A percentile compares a stretch with the other conserved stretches of the same genome.
phyloP scores from a whole-genome alignment of 768 basidiomycete species.

The Tricholoma hemisulphureum region DNA sequence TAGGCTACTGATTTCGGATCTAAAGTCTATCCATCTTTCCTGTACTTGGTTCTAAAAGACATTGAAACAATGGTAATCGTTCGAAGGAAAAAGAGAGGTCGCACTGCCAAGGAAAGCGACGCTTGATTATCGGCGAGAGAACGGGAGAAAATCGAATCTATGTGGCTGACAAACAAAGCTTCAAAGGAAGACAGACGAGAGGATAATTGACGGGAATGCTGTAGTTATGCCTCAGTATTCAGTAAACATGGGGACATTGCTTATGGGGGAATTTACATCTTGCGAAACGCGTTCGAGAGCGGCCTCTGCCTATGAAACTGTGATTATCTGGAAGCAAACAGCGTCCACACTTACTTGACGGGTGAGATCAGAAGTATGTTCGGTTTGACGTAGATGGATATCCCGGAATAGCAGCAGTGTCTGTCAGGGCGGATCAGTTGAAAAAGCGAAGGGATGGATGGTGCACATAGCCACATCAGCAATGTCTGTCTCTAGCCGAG shows the following conservation, averaged over 20 bases:
- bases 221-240: background rate
- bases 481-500: background rate
- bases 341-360: background rate
- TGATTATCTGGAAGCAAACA: background rate
- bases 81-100: background rate
- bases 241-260: background rate
- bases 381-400: background rate
- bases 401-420: background rate
- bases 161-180: background rate
- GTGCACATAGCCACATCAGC: background rate
- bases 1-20: slow-evolving; percentile 9
- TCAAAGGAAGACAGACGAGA: background rate
- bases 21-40: slow-evolving; percentile 10
- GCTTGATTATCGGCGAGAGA: slow-evolving; percentile 7
- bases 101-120: slow-evolving; percentile 14
- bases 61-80: background rate
- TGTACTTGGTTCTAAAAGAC: slow-evolving; percentile 10
- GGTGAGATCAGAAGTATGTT: background rate
- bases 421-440: background rate
- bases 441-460: background rate
- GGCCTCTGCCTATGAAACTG: background rate
- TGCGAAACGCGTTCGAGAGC: background rate
- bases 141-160: background rate
- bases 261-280: background rate
- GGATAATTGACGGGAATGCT: background rate